Evolutionary conservation across 306 rosid genomes (phyloP).

Genomic region (Lathyrus oleraceus): DNA sequence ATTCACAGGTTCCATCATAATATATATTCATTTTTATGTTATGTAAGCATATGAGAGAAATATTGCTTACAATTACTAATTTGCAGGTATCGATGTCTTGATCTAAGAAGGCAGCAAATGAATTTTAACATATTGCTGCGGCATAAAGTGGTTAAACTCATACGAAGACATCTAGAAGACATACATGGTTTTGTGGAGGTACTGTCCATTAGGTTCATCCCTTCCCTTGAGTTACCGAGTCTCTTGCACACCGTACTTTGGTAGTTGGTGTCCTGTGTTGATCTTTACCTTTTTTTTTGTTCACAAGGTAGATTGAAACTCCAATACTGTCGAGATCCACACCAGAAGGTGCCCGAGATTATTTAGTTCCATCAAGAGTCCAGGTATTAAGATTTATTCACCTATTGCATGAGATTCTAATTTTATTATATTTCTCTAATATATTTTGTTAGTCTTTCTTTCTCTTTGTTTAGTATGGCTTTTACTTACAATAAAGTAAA

Average conservation of each 20-base stretch:
- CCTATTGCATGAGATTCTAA: conserved; percentile 17
- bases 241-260: conserved; percentile 9
- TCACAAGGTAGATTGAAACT: conserved; percentile 98
- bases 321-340: conserved; percentile 96
- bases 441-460: neutral
- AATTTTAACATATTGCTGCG: conserved; percentile 74
- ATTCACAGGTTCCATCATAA: neutral
- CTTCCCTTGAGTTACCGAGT: conserved; percentile 7
- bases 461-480: neutral
- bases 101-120: conserved; percentile 86
- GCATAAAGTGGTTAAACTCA: conserved; percentile 84
- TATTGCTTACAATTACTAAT: conserved; percentile 34
- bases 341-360: conserved; percentile 99
- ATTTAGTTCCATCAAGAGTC: conserved; percentile 93
- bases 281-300: conserved; percentile 54
- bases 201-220: conserved; percentile 37
- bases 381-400: conserved; percentile 63
- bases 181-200: conserved; percentile 92
- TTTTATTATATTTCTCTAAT: conserved; percentile 26
- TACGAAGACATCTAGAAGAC: conserved; percentile 88
- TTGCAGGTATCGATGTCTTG: conserved; percentile 87
- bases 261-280: conserved; percentile 34
- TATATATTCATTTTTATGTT: too few relatives aligned
- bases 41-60: conserved; percentile 18
- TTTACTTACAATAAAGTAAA: conserved; percentile 10